Evolutionary conservation across 2,329 filamentous ascomycete species (phyloP), one percentile per base, ranked within the genome.

Genomic region (Clonostachys rosea): DNA sequence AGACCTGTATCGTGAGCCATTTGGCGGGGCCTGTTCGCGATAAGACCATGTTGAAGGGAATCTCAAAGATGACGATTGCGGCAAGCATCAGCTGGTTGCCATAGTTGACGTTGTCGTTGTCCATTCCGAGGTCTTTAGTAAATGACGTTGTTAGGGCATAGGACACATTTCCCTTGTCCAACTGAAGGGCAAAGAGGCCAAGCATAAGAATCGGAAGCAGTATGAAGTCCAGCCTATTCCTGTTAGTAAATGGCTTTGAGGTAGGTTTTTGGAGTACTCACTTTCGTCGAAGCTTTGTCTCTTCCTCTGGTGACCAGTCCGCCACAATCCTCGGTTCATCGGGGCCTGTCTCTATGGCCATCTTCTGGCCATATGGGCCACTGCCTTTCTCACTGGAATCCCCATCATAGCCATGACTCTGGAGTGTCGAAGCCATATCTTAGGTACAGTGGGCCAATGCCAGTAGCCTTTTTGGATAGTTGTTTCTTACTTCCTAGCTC

Each of bases 1-100:
- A 75, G 16, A 80, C 59, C 53, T 81, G 75, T 0, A 70, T 62
- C 0, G 75, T 73, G 1, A 81, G 62, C 77, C 77, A 81, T 42
- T 69, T 69, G 12, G 69, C 69, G 2, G 76, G 47, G 3, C 62
- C 61, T 24, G 65, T 55, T 2, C 60, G 52, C 47, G 64, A 63
- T 3, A 66, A 51, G 10, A 65, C 56, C 59, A 66, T 64, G 50
- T 66, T 66, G 53, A 59, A 63, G 7, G 64, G 64, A 18, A 66
- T 66, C 49, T 75, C 67, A 45, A 63, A 62, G 7, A 76, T 60
- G 4, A 77, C 72, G 39, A 78, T 76, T 10, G 71, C 73, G 2
- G 73, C 63, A 0, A 73, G 76, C 2, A 79, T 61, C 48, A 79
- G 62, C 49, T 77, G 73, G 18, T 75, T 69, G 5, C 75, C 76